Percentiles rank a stretch among this genome's conserved stretches.
These are phyloP conservation scores for Xylariomycetidae sp. DNA, from an alignment of 2,329 filamentous ascomycete genomes.

Conservation along the genomic window DNA sequence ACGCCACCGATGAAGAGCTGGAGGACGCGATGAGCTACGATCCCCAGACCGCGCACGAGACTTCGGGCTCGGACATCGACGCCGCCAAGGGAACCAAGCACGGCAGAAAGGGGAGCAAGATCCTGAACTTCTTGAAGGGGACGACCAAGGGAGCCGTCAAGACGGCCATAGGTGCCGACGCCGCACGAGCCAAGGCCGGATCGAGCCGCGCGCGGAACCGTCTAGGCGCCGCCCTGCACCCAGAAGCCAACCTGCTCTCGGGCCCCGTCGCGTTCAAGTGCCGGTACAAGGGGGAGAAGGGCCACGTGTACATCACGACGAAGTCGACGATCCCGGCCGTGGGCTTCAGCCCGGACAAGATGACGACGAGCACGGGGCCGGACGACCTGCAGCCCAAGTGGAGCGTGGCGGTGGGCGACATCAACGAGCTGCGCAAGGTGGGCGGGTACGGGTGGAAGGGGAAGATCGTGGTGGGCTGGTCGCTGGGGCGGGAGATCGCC, in stretches of 20 bases:
- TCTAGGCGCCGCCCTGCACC: conserved; percentile 61
- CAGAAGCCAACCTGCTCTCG: conserved; percentile 38
- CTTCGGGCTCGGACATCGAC: conserved; percentile 40
- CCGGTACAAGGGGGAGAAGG: conserved; percentile 65
- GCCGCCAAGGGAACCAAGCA: conserved; percentile 38
- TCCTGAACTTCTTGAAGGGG: conserved; percentile 64
- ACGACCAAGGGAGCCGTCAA: conserved; percentile 69
- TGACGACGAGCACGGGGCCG: conserved; percentile 55
- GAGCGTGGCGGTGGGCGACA: conserved; percentile 65
- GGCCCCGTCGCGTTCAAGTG: conserved; percentile 76
- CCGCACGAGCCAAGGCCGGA: conserved; percentile 61
- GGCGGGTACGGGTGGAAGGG: conserved; percentile 82
- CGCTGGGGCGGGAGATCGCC: conserved; percentile 65
- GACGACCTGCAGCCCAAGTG: conserved; percentile 58
- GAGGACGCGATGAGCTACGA: conserved; percentile 52
- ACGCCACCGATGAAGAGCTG: conserved; percentile 63
- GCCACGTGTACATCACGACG: conserved; percentile 65
- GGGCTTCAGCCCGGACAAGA: conserved; percentile 57
- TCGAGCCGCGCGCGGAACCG: conserved; percentile 62
- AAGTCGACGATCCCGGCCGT: conserved; percentile 64
- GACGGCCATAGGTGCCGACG: conserved; percentile 67
- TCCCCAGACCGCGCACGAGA: conserved; percentile 29
- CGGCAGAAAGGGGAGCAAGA: conserved; percentile 34
- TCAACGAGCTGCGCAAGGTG: conserved; percentile 71
- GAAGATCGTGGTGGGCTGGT: conserved; percentile 78